phyloP scores from a whole-genome alignment of 1,284 basidiomycete genomes.

The Marasmius tenuissimus region DNA sequence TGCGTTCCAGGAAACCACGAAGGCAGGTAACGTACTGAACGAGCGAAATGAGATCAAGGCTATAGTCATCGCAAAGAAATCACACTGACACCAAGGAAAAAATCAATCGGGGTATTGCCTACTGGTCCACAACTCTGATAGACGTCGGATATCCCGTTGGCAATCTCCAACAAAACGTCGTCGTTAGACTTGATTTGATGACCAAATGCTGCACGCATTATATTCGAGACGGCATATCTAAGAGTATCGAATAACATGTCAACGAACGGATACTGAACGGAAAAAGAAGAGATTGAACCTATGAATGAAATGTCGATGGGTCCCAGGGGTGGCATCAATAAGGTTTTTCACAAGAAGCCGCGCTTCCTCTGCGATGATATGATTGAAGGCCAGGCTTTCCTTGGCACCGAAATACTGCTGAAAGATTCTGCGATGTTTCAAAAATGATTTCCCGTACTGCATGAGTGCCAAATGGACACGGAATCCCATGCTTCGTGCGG shows the following conservation, averaged over 20 bases:
- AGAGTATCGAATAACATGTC: background rate
- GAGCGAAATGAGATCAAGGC: conserved; percentile 2
- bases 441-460: conserved; percentile 19
- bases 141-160: conserved; percentile 6
- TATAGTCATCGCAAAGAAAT: background rate
- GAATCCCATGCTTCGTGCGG: conserved; percentile 23
- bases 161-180: conserved; percentile 14
- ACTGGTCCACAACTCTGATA: conserved; percentile 15
- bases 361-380: conserved; percentile 15
- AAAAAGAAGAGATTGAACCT: conserved; percentile 9
- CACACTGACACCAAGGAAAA: conserved; percentile 20
- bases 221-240: conserved; percentile 21
- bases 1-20: conserved; percentile 26
- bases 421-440: conserved; percentile 19
- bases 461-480: conserved; percentile 14
- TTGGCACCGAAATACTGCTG: conserved; percentile 16
- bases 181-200: conserved; percentile 21
- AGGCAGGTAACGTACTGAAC: conserved; percentile 20
- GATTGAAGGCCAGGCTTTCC: conserved; percentile 15
- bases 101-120: conserved; percentile 20
- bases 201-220: conserved; percentile 22
- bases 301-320: conserved; percentile 11
- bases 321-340: background rate
- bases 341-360: conserved; percentile 18
- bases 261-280: background rate